phyloP scores from a whole-genome alignment of 805 yeast species.

The Yamadazyma kitorensis region DNA sequence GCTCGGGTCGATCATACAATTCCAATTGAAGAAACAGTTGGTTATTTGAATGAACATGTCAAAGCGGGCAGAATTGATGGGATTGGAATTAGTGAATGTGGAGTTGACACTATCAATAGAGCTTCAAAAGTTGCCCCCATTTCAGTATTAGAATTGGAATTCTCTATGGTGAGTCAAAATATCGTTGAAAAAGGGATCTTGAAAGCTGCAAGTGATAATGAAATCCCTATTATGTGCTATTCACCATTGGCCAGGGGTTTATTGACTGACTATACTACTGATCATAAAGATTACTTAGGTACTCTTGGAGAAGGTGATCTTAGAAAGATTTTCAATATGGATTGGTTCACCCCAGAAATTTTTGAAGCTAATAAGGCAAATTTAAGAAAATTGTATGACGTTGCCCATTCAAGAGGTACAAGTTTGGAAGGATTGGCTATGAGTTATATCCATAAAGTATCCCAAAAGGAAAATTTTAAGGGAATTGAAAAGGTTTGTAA shows the following conservation, averaged over 20 bases:
- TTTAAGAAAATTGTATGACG: constrained; percentile 39
- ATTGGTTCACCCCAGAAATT: constrained; percentile 58
- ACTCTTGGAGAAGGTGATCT: constrained; percentile 3
- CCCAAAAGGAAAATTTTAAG: constrained; percentile 54
- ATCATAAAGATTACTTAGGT: constrained; percentile 22
- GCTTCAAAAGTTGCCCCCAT: constrained; percentile 59
- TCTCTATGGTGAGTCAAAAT: constrained; percentile 67
- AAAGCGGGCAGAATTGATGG: constrained; percentile 66
- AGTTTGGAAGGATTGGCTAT: constrained; percentile 13
- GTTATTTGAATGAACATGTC: constrained; percentile 54
- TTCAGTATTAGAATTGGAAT: constrained; percentile 73
- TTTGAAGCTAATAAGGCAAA: constrained; percentile 50
- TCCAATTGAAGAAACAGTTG: constrained; percentile 59
- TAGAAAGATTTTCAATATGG: constrained; percentile 4
- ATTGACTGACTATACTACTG: constrained; percentile 59
- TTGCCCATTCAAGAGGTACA: constrained; percentile 1
- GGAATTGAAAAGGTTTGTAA: constrained; percentile 45
- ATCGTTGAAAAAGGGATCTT: constrained; percentile 62
- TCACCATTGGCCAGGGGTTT: constrained; percentile 83
- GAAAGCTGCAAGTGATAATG: constrained; percentile 52
- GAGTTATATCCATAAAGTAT: constrained; percentile 53
- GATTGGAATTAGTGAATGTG: constrained; percentile 72
- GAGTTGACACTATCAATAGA: constrained; percentile 55
- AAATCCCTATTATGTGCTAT: constrained; percentile 71
- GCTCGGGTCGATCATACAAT: constrained; percentile 64